A percentile compares a stretch with the other conserved stretches of the same genome.
phyloP scores from a whole-genome alignment of 2,329 filamentous ascomycete genomes.

The Endoconidiophora polonica region DNA sequence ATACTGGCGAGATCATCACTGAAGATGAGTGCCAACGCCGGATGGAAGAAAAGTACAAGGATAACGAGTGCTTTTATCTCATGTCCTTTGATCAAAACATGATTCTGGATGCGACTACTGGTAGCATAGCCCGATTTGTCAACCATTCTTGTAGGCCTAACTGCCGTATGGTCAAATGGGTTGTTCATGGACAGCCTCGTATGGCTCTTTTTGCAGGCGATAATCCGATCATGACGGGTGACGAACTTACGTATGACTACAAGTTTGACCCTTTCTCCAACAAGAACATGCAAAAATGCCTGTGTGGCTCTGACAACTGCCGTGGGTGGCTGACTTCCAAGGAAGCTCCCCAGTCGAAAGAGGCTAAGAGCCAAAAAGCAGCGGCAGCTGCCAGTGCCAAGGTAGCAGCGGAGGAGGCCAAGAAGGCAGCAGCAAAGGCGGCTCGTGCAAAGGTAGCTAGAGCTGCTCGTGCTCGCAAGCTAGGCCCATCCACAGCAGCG shows the following conservation, averaged over 20 bases:
- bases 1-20: conserved; percentile 93
- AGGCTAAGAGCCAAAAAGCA: conserved; percentile 19
- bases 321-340: conserved; percentile 47
- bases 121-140: conserved; percentile 91
- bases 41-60: conserved; percentile 86
- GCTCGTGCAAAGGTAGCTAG: conserved; percentile 12
- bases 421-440: neutral
- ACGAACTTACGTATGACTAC: conserved; percentile 91
- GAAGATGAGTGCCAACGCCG: conserved; percentile 83
- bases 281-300: conserved; percentile 51
- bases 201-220: conserved; percentile 96
- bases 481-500: no score
- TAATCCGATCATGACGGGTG: conserved; percentile 76
- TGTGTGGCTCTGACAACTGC: conserved; percentile 47
- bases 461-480: neutral
- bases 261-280: conserved; percentile 54
- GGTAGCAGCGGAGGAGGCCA: conserved; percentile 30
- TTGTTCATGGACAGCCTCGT: conserved; percentile 77
- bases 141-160: conserved; percentile 97
- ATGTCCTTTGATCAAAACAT: conserved; percentile 99
- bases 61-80: conserved; percentile 94
- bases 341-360: conserved; percentile 33
- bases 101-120: conserved; percentile 93
- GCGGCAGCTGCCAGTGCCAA: conserved; percentile 26
- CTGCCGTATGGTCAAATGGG: conserved; percentile 96